Conservation (phyloP, 352 stramenopile genomes). For the Pythium plurisporium region DNA sequence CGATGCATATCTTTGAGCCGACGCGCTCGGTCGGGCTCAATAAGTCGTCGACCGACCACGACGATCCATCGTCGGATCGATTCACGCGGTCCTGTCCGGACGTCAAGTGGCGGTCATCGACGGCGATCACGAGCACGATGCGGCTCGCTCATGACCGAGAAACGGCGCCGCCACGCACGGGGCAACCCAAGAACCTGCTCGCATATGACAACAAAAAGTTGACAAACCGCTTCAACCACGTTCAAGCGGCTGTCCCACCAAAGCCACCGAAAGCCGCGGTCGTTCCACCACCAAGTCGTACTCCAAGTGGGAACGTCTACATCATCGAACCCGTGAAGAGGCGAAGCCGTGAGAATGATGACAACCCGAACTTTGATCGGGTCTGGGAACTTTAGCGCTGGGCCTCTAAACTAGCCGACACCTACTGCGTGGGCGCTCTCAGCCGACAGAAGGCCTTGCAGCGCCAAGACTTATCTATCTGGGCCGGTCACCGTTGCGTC, state of each 20-base stretch:
- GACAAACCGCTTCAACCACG: constrained; percentile 21
- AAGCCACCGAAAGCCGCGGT: background rate
- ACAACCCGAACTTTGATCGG: constrained; percentile 3
- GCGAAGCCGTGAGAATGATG: background rate
- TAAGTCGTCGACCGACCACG: background rate
- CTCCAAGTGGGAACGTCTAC: constrained; percentile 14
- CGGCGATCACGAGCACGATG: constrained; percentile 21
- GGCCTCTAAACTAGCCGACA: too few species aligned
- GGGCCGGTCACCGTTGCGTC: background rate
- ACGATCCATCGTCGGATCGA: constrained; percentile 1
- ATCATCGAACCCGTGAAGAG: constrained; percentile 3
- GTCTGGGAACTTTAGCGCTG: constrained; percentile 13
- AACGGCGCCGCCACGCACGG: background rate
- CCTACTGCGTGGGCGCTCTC: too few species aligned
- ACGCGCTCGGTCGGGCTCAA: background rate
- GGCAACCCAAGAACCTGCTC: constrained; percentile 17
- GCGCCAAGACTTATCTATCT: background rate
- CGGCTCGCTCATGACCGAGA: constrained; percentile 15
- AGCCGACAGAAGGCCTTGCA: too few species aligned
- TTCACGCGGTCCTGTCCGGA: constrained; percentile 20
- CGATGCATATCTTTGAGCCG: background rate
- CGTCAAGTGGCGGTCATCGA: constrained; percentile 20
- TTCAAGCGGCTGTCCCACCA: background rate
- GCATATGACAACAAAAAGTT: constrained; percentile 23
- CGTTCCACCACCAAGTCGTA: background rate